These are phyloP conservation scores for Porodaedalea pini DNA, from an alignment of 1,284 basidiomycete genomes.

Conservation along the genomic window DNA sequence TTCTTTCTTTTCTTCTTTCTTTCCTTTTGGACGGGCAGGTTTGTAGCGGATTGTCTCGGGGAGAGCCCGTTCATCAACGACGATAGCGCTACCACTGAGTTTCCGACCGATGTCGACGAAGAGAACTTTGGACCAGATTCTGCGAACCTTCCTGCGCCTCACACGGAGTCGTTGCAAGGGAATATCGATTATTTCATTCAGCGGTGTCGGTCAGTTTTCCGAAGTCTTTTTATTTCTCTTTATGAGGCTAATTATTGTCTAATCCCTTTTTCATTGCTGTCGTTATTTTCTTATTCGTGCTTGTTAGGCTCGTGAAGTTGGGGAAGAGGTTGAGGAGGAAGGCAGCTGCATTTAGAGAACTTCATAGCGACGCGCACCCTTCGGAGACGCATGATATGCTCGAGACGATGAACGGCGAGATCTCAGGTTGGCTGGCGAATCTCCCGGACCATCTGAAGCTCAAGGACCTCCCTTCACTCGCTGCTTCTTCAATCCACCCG, in stretches of 20 bases:
- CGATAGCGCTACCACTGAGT: slow-evolving; percentile 43
- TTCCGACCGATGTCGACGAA: slow-evolving; percentile 50
- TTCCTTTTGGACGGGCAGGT: slow-evolving; percentile 37
- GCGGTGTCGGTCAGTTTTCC: slow-evolving; percentile 27
- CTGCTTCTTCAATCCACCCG: slow-evolving; percentile 29
- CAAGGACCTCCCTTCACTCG: slow-evolving; percentile 29
- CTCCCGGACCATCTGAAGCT: slow-evolving; percentile 37
- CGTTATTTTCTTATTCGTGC: slow-evolving; percentile 3
- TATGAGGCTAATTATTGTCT: not conserved
- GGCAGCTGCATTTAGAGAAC: slow-evolving; percentile 34
- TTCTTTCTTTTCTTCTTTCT: slow-evolving; percentile 17
- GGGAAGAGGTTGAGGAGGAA: slow-evolving; percentile 49
- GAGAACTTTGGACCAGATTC: slow-evolving; percentile 45
- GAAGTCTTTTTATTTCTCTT: not conserved
- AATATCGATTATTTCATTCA: slow-evolving; percentile 30
- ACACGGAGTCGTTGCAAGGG: slow-evolving; percentile 28
- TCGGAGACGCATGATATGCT: slow-evolving; percentile 45
- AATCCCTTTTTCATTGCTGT: slow-evolving; percentile 3
- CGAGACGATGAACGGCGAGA: slow-evolving; percentile 48
- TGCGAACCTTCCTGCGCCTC: slow-evolving; percentile 38
- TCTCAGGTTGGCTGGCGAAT: slow-evolving; percentile 49
- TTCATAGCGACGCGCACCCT: slow-evolving; percentile 30
- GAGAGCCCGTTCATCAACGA: slow-evolving; percentile 55
- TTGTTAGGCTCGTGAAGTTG: slow-evolving; percentile 42
- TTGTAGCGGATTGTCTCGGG: slow-evolving; percentile 62